Evolutionary conservation across 2,329 filamentous ascomycete genomes (phyloP), one percentile per base, ranked within the genome.

Genomic region (Thielaviopsis euricoi): DNA sequence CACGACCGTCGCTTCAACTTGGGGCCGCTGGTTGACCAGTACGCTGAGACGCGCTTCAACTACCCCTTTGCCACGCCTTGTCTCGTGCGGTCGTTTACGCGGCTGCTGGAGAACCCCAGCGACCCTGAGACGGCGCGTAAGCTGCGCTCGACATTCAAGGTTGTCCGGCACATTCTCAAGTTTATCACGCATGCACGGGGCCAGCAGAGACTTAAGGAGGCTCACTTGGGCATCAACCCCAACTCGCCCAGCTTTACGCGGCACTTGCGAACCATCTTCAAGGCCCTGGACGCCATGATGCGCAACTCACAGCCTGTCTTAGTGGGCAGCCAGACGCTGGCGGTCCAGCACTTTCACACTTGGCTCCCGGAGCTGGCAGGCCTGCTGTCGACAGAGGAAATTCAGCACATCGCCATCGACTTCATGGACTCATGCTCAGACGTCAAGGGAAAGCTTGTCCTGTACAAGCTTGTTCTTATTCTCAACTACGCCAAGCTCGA

Each of bases 301-400:
- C 82, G 84, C 61, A 95, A 89, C 68, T 77, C 83, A 1, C 86
- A 89, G 2, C 87, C 93, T 0, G 83, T 90, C 19, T 74, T 97
- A 23, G 87, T 97, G 15, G 93, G 93, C 37, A 97, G 87, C 62
- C 95, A 98, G 71, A 97, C 93, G 0, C 74, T 98, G 54, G 83
- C 94, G 2, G 89, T 97, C 13, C 93, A 98, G 69, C 89, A 97
- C 68, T 95, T 97, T 68, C 91, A 97, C 67, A 87, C 87, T 0
- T 98, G 93, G 93, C 74, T 98, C n/a, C 91, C 93, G 0, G 91
- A 97, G 67, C 80, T 98, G 10, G 77, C 81, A 0, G 82, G 84
- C 1, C 76, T 93, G 43, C 77, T 97, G 66, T 80, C 79, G 3
- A 83, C 85, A 0, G 85, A 89, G 64, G 91, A 97, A 67, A 91